Percentiles rank a stretch among this genome's conserved stretches.
phyloP scores from a whole-genome alignment of 225 moss, liverwort and hornwort species.

The Straminergon stramineum region DNA sequence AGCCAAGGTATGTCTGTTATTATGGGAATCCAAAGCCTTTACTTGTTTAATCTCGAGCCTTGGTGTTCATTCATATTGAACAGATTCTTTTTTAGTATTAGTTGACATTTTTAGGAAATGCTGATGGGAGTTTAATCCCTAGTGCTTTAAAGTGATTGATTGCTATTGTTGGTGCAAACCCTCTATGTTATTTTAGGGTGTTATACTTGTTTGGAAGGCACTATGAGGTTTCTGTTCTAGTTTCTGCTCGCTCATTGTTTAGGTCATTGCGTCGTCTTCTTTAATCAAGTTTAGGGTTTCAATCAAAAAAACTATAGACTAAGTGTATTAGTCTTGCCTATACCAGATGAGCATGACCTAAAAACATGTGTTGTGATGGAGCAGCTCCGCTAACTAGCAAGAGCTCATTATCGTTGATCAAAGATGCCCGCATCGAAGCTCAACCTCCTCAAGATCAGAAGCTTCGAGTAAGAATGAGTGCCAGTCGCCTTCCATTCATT shows the following conservation, averaged over 20 bases:
- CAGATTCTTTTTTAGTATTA: neutral
- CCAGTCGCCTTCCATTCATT: neutral
- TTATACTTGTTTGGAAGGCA: neutral
- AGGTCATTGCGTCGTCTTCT: neutral
- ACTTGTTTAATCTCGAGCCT: neutral
- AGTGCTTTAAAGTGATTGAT: neutral
- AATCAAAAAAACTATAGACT: neutral
- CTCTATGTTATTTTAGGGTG: neutral
- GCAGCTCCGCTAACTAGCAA: constrained; percentile 36
- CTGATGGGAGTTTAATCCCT: neutral
- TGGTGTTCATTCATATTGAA: neutral
- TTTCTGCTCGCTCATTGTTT: neutral
- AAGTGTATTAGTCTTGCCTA: neutral
- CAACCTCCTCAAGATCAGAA: constrained; percentile 56
- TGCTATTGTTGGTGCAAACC: neutral
- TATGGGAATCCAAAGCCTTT: neutral
- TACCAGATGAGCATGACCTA: neutral
- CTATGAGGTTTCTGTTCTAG: neutral
- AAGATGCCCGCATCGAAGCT: constrained; percentile 61
- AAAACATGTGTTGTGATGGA: neutral
- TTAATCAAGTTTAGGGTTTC: neutral
- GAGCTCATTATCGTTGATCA: constrained; percentile 41
- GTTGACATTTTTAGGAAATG: neutral
- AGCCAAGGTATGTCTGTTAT: constrained; percentile 26
- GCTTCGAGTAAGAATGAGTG: constrained; percentile 45